Evolutionary conservation across 2,329 filamentous ascomycete genomes (phyloP), one percentile per base, ranked within the genome.

Genomic region (Pseudocercospora musae): DNA sequence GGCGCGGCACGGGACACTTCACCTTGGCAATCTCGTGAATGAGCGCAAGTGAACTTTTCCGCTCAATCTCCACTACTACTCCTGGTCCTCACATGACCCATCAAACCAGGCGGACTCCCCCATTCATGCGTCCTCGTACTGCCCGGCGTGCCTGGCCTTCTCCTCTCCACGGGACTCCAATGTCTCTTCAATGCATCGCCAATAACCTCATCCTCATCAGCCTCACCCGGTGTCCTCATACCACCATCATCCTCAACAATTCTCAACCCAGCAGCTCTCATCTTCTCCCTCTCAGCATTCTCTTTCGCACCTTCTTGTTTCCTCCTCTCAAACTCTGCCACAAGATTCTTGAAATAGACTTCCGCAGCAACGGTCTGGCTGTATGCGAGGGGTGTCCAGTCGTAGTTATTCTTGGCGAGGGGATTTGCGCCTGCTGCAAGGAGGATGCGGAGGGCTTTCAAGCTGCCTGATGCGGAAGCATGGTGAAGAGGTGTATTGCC

Each of bases 401-500:
- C 88, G 81, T 88, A 91, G 1, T 86, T 79, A 72, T 96, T 96
- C 68, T 83, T 82, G 59, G 85, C 85, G 59, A 89, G 82, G 0
- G 90, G 85, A 68, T 92, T 88, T 0, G 92, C 91, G 10, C 92
- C 92, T 0, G 90, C 90, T 2, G 89, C 87, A 11, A 96, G 81
- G 58, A 96, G 80, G 37, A 92, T 89, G 48, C 92, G 82, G 59
- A 96, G 78, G 0, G 91, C 89, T 58, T 92, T 86, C 50, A 96
- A 76, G 69, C 94, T 89, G 1, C 92, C 92, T 70, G 90, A 90
- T 50, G 89, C 89, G 71, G 87, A 91, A 11, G 92, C 92, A 78
- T 95, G 92, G 77, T 96, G 92, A 48, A 96, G 80, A 0, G 91
- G 90, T 2, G 91, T 96, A 73, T 96, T 95, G n/a, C 92, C 92